Base-by-base conservation (phyloP, 2,329 filamentous ascomycete genomes). In the Pyrenophora tritici-repentis region DNA sequence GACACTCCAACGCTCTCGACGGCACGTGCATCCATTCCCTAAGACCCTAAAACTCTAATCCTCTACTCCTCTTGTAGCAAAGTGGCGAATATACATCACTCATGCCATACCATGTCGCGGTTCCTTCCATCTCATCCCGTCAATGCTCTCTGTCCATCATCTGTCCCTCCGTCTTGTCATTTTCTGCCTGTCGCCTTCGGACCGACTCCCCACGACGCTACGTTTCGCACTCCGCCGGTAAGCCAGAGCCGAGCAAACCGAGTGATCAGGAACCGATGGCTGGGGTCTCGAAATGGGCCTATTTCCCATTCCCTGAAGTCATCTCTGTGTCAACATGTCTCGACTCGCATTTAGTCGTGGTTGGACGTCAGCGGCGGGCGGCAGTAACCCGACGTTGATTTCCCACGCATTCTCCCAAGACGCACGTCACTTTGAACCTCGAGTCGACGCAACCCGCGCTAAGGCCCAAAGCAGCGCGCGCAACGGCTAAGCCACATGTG, bases 11-110 rank as follows among this genome's bases (percentile, higher is more conserved):
- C 26, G 41, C 42, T n/a, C n/a, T n/a, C n/a, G n/a, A n/a, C n/a
- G n/a, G n/a, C n/a, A n/a, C n/a, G n/a, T n/a, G n/a, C n/a, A n/a
- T n/a, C n/a, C n/a, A n/a, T n/a, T n/a, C n/a, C n/a, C n/a, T n/a
- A n/a, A n/a, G n/a, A n/a, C n/a, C n/a, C n/a, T n/a, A 37, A 46
- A 50, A 46, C 47, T 38, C 20, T 51, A 42, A 14, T 47, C 32
- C 42, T 18, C 42, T 38, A 17, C 24, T 41, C 43, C 44, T 34
- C 18, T 26, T 24, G 43, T 35, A 51, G 37, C 34, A 47, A 31
- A 42, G 48, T 51, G 48, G 48, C 44, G 49, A 48, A 12, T 48
- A 52, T 48, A 52, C 44, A 6, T n/a, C 33, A 47, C 39, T 48
- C 44, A 48, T 52, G 49, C 44, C 26, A 42, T 53, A 36, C 37